These are phyloP conservation scores for Hyaloscypha finlandica DNA, from an alignment of 495 filamentous ascomycete species.

Conservation along the genomic window DNA sequence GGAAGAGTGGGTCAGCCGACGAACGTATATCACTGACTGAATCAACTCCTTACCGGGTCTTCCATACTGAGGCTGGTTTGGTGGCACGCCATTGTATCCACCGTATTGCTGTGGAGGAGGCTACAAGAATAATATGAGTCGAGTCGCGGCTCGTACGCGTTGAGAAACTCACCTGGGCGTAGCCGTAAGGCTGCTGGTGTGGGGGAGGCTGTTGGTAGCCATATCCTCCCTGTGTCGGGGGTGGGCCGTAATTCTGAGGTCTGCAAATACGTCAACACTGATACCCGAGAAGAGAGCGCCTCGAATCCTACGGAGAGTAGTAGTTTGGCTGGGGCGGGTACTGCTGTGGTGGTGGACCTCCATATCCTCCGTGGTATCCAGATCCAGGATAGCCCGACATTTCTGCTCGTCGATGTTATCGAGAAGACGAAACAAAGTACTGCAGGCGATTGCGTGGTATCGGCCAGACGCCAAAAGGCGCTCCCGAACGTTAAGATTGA, in stretches of 20 bases:
- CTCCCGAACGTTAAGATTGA: slow-evolving; percentile 12
- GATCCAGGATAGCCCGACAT: slow-evolving; percentile 41
- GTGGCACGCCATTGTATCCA: slow-evolving; percentile 40
- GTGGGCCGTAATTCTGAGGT: slow-evolving; percentile 40
- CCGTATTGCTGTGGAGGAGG: slow-evolving; percentile 46
- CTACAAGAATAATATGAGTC: slow-evolving; percentile 23
- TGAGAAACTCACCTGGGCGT: slow-evolving; percentile 21
- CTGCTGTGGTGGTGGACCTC: slow-evolving; percentile 35
- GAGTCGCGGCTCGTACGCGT: not conserved
- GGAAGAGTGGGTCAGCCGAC: slow-evolving; percentile 14
- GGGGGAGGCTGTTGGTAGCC: slow-evolving; percentile 50
- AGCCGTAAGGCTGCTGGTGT: slow-evolving; percentile 26
- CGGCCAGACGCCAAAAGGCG: slow-evolving; percentile 26
- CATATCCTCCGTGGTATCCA: slow-evolving; percentile 38
- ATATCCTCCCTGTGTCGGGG: slow-evolving; percentile 40
- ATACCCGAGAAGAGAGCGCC: slow-evolving; percentile 19
- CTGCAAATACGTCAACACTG: slow-evolving; percentile 27
- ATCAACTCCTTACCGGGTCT: slow-evolving; percentile 28
- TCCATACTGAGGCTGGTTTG: slow-evolving; percentile 35
- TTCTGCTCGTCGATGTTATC: not conserved
- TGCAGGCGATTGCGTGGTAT: slow-evolving; percentile 4
- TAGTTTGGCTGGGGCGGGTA: slow-evolving; percentile 37
- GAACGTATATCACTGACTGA: not conserved
- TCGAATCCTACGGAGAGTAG: slow-evolving; percentile 33
- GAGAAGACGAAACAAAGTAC: slow-evolving; percentile 12